Conservation (phyloP, 2,329 filamentous ascomycete genomes). For the Epichloe glyceriae region DNA sequence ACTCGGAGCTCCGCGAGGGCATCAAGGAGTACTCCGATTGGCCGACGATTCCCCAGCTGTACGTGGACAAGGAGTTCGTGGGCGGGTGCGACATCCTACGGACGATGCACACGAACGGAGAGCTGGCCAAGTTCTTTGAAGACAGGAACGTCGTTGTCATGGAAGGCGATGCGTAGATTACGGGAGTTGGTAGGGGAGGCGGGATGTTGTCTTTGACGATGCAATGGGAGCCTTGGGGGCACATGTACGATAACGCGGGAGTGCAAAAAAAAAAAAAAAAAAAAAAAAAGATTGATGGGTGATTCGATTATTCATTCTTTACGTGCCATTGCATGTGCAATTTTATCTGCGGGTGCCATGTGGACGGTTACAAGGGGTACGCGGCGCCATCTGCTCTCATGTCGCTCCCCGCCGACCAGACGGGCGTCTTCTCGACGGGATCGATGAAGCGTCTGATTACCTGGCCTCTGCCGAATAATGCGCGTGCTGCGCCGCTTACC, state of each 20-base stretch:
- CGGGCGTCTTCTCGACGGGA: constrained; percentile 46
- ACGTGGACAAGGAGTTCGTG: constrained; percentile 89
- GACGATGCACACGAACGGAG: constrained; percentile 93
- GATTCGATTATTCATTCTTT: too few relatives aligned
- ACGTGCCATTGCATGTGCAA: too few relatives aligned
- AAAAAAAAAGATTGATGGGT: too few relatives aligned
- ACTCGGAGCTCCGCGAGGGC: constrained; percentile 71
- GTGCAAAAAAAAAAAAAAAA: not conserved
- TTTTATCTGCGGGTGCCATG: not conserved
- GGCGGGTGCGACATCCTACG: constrained; percentile 97
- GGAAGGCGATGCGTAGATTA: constrained; percentile 29
- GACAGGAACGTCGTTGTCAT: constrained; percentile 69
- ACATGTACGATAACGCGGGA: constrained; percentile 2
- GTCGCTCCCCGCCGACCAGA: constrained; percentile 88
- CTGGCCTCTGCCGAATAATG: constrained; percentile 75
- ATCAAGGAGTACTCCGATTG: constrained; percentile 99
- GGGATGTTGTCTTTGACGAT: constrained; percentile 18
- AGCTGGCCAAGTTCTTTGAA: constrained; percentile 80
- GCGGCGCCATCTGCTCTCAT: constrained; percentile 68
- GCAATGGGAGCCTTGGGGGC: constrained; percentile 1
- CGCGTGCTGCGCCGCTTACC: constrained; percentile 50
- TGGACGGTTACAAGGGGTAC: constrained; percentile 32
- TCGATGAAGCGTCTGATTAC: constrained; percentile 70
- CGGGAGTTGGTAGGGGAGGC: not conserved
- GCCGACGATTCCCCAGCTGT: constrained; percentile 96